A percentile compares a stretch with the other conserved stretches of the same genome.
Conservation (phyloP, 225 moss, liverwort and hornwort species). For the Physcomitrellopsis africana region DNA sequence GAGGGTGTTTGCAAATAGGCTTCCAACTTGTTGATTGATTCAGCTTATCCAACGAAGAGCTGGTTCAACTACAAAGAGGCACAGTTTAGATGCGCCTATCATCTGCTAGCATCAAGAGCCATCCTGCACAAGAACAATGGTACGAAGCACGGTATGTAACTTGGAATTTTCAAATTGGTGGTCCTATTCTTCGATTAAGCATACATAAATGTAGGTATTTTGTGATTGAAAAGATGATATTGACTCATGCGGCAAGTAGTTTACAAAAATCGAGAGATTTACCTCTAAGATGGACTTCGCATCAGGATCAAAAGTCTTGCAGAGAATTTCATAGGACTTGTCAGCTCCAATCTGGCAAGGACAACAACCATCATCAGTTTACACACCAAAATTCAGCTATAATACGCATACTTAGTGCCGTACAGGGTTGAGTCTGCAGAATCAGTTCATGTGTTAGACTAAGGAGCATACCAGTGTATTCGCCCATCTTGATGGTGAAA, state of each 20-base stretch:
- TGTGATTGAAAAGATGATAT: not conserved
- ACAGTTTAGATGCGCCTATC: not conserved
- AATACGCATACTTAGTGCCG: not conserved
- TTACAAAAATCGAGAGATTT: not conserved
- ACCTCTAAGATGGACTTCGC: conserved; percentile 82
- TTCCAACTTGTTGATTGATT: not conserved
- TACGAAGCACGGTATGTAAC: not conserved
- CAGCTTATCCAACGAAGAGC: not conserved
- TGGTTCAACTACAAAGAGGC: not conserved
- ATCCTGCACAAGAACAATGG: conserved; percentile 21
- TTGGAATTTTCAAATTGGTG: conserved; percentile 17
- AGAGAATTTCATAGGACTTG: conserved; percentile 80
- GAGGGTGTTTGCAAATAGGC: no score
- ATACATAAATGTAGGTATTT: not conserved
- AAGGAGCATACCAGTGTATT: conserved; percentile 63
- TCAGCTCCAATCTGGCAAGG: conserved; percentile 64
- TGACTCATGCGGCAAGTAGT: not conserved
- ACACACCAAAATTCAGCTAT: not conserved
- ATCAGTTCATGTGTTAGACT: not conserved
- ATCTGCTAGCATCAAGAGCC: not conserved
- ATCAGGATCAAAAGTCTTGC: conserved; percentile 85
- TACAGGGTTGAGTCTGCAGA: not conserved
- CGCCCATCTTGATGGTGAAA: conserved; percentile 87
- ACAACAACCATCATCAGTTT: conserved; percentile 20
- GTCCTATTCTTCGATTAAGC: not conserved